phyloP scores from a whole-genome alignment of 2,329 filamentous ascomycete species.

The Stachybotrys elegans region DNA sequence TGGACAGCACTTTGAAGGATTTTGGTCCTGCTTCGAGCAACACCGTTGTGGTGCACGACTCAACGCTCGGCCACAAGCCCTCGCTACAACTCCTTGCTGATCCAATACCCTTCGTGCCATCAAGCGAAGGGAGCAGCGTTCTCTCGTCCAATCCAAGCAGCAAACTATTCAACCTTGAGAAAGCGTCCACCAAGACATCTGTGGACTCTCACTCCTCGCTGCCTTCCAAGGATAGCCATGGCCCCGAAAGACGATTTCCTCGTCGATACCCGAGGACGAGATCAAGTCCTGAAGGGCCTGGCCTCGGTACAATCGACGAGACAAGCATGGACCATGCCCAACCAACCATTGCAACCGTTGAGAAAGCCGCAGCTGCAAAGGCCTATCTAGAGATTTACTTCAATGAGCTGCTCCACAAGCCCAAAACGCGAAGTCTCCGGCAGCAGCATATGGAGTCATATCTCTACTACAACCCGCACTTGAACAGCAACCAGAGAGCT shows the following conservation, averaged over 20 bases:
- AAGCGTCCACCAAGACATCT: slow-evolving; percentile 27
- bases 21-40: slow-evolving; percentile 18
- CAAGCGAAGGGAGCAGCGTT: slow-evolving; percentile 16
- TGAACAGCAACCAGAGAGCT: slow-evolving; percentile 51
- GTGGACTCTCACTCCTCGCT: slow-evolving; percentile 24
- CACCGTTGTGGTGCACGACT: slow-evolving; percentile 21
- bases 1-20: slow-evolving; percentile 12
- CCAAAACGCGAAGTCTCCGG: slow-evolving; percentile 25
- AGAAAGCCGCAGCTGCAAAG: slow-evolving; percentile 75
- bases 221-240: slow-evolving; percentile 13
- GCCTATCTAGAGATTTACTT: slow-evolving; percentile 83
- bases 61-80: slow-evolving; percentile 13
- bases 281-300: slow-evolving; percentile 28
- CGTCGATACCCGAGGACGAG: slow-evolving; percentile 28
- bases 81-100: slow-evolving; percentile 19
- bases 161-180: slow-evolving; percentile 15
- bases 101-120: slow-evolving; percentile 9
- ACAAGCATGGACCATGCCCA: slow-evolving; percentile 15
- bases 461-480: slow-evolving; percentile 49
- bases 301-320: slow-evolving; percentile 30
- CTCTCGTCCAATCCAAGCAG: slow-evolving; percentile 21
- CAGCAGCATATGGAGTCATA: slow-evolving; percentile 35
- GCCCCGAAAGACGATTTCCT: slow-evolving; percentile 18
- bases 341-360: slow-evolving; percentile 55
- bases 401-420: slow-evolving; percentile 58